Base-by-base conservation (phyloP, 495 filamentous ascomycete genomes). In the Aspergillus sclerotiicarbonarius region DNA sequence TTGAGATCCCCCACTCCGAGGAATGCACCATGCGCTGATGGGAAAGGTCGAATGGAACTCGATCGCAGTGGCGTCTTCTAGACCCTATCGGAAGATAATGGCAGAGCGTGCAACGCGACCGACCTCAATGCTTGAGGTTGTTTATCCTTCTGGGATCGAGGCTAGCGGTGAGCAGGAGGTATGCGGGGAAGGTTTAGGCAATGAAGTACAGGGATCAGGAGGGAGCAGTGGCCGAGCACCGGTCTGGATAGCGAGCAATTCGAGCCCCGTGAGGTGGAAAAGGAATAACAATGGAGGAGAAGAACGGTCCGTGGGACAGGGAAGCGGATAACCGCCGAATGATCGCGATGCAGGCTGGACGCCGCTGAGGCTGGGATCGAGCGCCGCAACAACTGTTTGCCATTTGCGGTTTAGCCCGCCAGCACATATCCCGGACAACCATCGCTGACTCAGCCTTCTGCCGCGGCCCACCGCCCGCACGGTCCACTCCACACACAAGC, bases 11-110 rank as follows among this genome's bases (percentile, higher is more conserved):
- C 76, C 69, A 70, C 67, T 66, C 68, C 60, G 69, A 68, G 59
- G 75, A 75, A 79, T 79, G 73, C 67, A 77, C 76, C 76, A 79
- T 79, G 75, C 72, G 66, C 64, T 41, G 66, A 73, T 53, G 54
- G 19, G 35, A 54, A 56, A 51, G 32, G 12, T 12, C 41, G 53
- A 57, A 43, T 46, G 58, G 51, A 44, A 51, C 32, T 56, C 46
- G 37, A 61, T 55, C 51, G 57, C 47, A 31, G 13, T 53, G 59
- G 64, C 63, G 51, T 54, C 45, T 48, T 19, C 20, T 7, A 30
- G 30, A n/a, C 25, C 15, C 37, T n/a, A 6, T 54, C 29, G 45
- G 50, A 48, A 56, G 21, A 54, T 30, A 25, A 5, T 20, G 10
- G 45, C 32, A 45, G 49, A 19, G 33, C 51, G 31, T 30, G 32